phyloP scores from a whole-genome alignment of 805 yeast genomes.

The Saccharomycopsis sp. region DNA sequence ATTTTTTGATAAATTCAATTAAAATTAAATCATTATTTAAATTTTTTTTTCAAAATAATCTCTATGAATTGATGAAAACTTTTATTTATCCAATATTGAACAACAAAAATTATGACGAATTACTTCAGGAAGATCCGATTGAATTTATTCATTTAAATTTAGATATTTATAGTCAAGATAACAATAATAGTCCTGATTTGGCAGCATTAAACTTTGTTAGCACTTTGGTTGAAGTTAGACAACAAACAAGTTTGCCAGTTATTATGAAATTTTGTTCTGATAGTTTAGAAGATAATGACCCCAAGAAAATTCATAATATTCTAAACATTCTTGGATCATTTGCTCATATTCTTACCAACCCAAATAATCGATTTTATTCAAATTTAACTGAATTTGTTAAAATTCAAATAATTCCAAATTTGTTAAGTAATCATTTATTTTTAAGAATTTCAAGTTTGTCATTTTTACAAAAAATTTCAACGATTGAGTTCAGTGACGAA shows the following conservation, averaged over 20 bases:
- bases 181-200: constrained; percentile 42
- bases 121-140: constrained; percentile 80
- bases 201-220: constrained; percentile 72
- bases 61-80: constrained; percentile 57
- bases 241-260: constrained; percentile 50
- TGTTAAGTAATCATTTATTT: constrained; percentile 54
- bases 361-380: constrained; percentile 50
- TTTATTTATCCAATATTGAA: constrained; percentile 72
- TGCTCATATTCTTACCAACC: constrained; percentile 47
- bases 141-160: constrained; percentile 75
- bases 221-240: constrained; percentile 64
- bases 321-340: constrained; percentile 73
- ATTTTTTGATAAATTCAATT: constrained; percentile 57
- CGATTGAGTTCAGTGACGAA: constrained; percentile 39
- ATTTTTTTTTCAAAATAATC: constrained; percentile 52
- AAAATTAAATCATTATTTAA: constrained; percentile 58
- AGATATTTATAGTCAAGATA: constrained; percentile 57
- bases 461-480: constrained; percentile 57
- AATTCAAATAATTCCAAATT: constrained; percentile 62
- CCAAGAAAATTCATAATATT: constrained; percentile 70
- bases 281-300: constrained; percentile 35
- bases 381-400: constrained; percentile 60
- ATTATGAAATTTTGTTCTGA: constrained; percentile 54
- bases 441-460: constrained; percentile 73
- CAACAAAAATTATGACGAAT: constrained; percentile 61